Evolutionary conservation across 1,284 basidiomycete genomes (phyloP).

Genomic region (Amylostereum areolatum): DNA sequence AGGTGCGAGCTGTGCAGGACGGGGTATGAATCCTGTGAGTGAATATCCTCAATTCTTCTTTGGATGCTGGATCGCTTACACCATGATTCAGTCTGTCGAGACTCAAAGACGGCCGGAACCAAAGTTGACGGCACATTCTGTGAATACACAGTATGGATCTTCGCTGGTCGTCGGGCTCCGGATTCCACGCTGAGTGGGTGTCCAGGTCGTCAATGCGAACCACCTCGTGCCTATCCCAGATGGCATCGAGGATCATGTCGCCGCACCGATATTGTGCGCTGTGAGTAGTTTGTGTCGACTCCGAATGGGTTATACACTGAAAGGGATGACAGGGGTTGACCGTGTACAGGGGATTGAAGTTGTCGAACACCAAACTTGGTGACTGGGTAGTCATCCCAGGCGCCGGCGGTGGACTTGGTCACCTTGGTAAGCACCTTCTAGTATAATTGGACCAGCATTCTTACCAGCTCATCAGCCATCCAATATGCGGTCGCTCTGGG

Average conservation of each 20-base stretch:
- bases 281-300: conserved; percentile 22
- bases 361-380: conserved; percentile 44
- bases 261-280: conserved; percentile 67
- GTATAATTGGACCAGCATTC: no score
- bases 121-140: conserved; percentile 52
- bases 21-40: conserved; percentile 47
- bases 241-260: conserved; percentile 47
- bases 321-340: conserved; percentile 44
- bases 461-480: conserved; percentile 33
- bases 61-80: no score
- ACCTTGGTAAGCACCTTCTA: conserved; percentile 35
- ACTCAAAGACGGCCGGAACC: conserved; percentile 46
- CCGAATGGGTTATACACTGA: no score
- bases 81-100: conserved; percentile 33
- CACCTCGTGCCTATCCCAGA: conserved; percentile 67
- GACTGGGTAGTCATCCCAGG: conserved; percentile 69
- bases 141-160: conserved; percentile 37
- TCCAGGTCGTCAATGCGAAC: conserved; percentile 46
- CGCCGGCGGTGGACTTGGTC: conserved; percentile 60
- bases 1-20: conserved; percentile 58
- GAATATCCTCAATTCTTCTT: conserved; percentile 15
- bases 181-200: conserved; percentile 16
- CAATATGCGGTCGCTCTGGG: conserved; percentile 66
- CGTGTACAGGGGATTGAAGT: conserved; percentile 66
- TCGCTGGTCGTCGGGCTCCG: neutral